These are phyloP conservation scores for Tetrahymena elliotti DNA, from an alignment of 73 alveolate species.

Conservation along the genomic window DNA sequence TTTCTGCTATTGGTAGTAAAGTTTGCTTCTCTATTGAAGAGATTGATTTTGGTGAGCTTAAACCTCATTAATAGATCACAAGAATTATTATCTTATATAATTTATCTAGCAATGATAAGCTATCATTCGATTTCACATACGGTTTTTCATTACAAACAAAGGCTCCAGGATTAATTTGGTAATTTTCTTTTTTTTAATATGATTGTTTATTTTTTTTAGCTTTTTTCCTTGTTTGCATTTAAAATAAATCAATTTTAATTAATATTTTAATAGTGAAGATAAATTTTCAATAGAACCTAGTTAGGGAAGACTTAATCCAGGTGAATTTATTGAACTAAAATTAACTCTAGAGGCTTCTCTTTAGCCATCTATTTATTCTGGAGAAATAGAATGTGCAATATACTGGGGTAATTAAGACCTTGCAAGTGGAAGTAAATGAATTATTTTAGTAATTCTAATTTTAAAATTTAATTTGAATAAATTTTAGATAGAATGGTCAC, in stretches of 20 bases:
- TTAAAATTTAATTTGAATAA: constrained; percentile 22
- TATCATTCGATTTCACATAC: constrained; percentile 79
- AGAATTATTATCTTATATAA: constrained; percentile 90
- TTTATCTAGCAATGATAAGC: constrained; percentile 66
- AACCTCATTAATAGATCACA: constrained; percentile 64
- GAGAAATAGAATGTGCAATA: constrained; percentile 78
- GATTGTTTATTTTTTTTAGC: neutral
- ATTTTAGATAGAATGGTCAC: neutral
- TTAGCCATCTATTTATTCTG: constrained; percentile 83
- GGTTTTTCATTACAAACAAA: constrained; percentile 11
- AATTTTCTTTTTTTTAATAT: too few species aligned
- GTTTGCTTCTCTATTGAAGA: constrained; percentile 94
- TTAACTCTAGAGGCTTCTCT: constrained; percentile 59
- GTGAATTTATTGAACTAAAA: constrained; percentile 62
- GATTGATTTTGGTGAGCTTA: constrained; percentile 94
- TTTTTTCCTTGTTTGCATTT: neutral
- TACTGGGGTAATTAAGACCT: constrained; percentile 60
- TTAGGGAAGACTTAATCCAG: constrained; percentile 63
- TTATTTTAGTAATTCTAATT: constrained; percentile 2
- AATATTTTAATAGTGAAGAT: constrained; percentile 67
- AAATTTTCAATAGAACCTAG: constrained; percentile 72
- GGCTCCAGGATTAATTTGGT: constrained; percentile 73
- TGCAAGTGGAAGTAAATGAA: constrained; percentile 28
- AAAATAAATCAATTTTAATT: neutral
- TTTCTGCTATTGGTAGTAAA: constrained; percentile 66